These are phyloP conservation scores for Acanthamoeba healyi DNA, from an alignment of 208 protist genomes.

Conservation along the genomic window DNA sequence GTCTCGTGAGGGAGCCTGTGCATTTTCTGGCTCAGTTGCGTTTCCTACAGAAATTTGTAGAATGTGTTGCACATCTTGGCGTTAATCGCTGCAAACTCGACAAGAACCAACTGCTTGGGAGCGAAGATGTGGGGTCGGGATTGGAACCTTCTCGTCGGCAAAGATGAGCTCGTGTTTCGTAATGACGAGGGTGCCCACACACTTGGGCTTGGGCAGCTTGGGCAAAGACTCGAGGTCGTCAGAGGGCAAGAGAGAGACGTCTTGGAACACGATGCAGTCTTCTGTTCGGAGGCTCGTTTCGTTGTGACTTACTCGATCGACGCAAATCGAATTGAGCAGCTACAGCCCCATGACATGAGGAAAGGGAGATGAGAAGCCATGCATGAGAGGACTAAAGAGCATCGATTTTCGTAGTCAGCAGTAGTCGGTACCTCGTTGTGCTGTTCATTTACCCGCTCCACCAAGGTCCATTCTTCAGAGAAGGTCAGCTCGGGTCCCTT, in stretches of 20 bases:
- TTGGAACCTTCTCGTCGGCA: slow-evolving; percentile 47
- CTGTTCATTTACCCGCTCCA: slow-evolving; percentile 69
- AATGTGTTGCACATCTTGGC: too few relatives aligned
- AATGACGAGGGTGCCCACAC: slow-evolving; percentile 53
- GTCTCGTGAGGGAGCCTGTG: slow-evolving; percentile 69
- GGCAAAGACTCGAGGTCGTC: slow-evolving; percentile 23
- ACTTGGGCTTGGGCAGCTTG: slow-evolving; percentile 20
- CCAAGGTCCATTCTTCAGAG: slow-evolving; percentile 75
- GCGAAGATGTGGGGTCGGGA: too few relatives aligned
- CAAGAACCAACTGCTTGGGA: too few relatives aligned
- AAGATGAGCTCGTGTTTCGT: slow-evolving; percentile 75
- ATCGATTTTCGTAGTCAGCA: background rate
- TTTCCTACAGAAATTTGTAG: slow-evolving; percentile 47
- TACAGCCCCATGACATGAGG: background rate
- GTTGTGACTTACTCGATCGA: slow-evolving; percentile 25
- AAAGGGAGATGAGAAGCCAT: background rate
- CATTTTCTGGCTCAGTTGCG: slow-evolving; percentile 60
- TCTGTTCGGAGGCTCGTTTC: slow-evolving; percentile 33
- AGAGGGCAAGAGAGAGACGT: slow-evolving; percentile 65
- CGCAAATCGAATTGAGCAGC: slow-evolving; percentile 76
- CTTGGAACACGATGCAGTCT: slow-evolving; percentile 67
- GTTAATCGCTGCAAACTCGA: too few relatives aligned
- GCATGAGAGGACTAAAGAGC: background rate
- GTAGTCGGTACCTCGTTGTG: slow-evolving; percentile 70
- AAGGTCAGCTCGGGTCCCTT: slow-evolving; percentile 52